Base-by-base conservation (phyloP, 768 basidiomycete species). In the Suillus placidus region DNA sequence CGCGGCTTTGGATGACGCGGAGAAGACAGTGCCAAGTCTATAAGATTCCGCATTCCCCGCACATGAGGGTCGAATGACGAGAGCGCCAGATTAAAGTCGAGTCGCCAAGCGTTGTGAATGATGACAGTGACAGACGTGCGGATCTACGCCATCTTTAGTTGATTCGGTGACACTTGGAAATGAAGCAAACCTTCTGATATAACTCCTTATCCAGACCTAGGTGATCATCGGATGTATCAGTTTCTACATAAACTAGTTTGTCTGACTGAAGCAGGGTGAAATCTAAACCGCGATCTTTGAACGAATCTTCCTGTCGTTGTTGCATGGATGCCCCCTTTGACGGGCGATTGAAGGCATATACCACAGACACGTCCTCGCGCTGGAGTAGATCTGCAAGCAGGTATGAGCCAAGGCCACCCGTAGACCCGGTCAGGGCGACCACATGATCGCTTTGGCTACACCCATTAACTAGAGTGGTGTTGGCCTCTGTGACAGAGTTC, bases 71-170 rank as follows among this genome's bases (percentile, higher is more conserved):
- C 82, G 61, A 84, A 82, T 1, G 83, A 83, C 7, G 78, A 71
- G 12, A 84, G 71, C 4, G 71, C 72, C 40, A 80, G 62, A 61
- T 79, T 83, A 65, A 82, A 83, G 60, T 84, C 78, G 55, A 84
- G 72, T n/a, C 72, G 74, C 83, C 83, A 84, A 4, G 82, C 81
- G 4, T 74, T 80, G 62, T 83, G 82, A 26, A 83, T 78, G 57
- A 83, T 72, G 32, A 78, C 40, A 3, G 77, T 78, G 35, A 81
- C 71, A 0, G 78, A 76, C 3, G 66, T 64, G 1, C 69, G 71
- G 2, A 83, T 70, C 82, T 82, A 35, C 14, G 23, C 55, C 1
- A 3, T 16, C 43, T 2, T 18, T 43, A 30, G 14, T 13, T 2
- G 1, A 18, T 10, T 57, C 2, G 47, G 30, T 34, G 9, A 13